phyloP scores from a whole-genome alignment of 1,284 basidiomycete species.

The Thelephora terrestris region DNA sequence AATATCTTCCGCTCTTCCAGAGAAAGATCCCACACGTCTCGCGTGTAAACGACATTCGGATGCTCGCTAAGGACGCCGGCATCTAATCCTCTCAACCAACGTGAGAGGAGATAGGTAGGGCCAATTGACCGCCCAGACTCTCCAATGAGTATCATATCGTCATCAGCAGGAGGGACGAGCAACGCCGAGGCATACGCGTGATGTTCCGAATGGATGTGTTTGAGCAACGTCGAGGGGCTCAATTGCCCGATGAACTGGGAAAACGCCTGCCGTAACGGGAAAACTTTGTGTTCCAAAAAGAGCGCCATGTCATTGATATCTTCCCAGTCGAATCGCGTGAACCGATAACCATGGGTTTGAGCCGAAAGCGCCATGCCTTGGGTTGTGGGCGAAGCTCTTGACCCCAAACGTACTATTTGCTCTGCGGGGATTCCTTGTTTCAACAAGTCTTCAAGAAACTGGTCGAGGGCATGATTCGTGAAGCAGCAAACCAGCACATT shows the following conservation, averaged over 20 bases:
- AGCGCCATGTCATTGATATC: conserved; percentile 29
- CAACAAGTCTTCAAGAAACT: conserved; percentile 49
- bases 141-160: conserved; percentile 35
- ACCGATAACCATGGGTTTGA: conserved; percentile 16
- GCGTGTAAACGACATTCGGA: conserved; percentile 17
- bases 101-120: conserved; percentile 32
- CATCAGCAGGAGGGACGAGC: conserved; percentile 27
- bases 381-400: conserved; percentile 38
- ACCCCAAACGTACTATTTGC: conserved; percentile 42
- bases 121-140: conserved; percentile 26
- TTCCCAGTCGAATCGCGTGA: conserved; percentile 25
- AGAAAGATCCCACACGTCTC: conserved; percentile 36
- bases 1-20: conserved; percentile 20
- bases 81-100: conserved; percentile 34
- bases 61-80: conserved; percentile 30
- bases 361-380: conserved; percentile 31
- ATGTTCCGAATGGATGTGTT: conserved; percentile 18
- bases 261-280: conserved; percentile 25
- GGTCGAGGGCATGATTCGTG: conserved; percentile 59
- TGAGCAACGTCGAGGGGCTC: conserved; percentile 14
- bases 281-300: conserved; percentile 14
- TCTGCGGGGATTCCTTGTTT: conserved; percentile 41
- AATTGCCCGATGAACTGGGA: conserved; percentile 17
- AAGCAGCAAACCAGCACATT: conserved; percentile 55
- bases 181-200: conserved; percentile 38